phyloP scores from a whole-genome alignment of 371 early-diverging fungal species.

The Gilbertella persicaria region DNA sequence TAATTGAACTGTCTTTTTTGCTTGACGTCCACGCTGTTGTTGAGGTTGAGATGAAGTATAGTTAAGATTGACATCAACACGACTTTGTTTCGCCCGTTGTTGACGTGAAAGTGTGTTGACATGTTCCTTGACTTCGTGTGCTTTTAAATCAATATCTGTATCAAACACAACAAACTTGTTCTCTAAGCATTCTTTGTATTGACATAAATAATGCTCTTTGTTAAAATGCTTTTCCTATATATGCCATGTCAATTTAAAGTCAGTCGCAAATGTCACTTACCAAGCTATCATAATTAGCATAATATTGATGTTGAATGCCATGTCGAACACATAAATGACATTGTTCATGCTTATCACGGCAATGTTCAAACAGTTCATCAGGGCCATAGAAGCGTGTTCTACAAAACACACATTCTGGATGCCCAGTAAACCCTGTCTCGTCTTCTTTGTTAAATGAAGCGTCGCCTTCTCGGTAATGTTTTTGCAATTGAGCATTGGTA shows the following conservation, averaged over 20 bases:
- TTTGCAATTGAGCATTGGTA: slow-evolving; percentile 63
- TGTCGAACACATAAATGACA: slow-evolving; percentile 84
- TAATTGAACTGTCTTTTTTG: background rate
- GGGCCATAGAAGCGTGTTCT: slow-evolving; percentile 77
- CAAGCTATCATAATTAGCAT: slow-evolving; percentile 77
- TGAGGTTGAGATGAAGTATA: slow-evolving; percentile 28
- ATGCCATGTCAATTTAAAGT: background rate
- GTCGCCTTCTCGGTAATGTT: slow-evolving; percentile 74
- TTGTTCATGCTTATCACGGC: slow-evolving; percentile 90
- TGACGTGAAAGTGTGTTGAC: slow-evolving; percentile 32
- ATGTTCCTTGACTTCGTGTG: slow-evolving; percentile 69
- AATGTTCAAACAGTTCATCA: slow-evolving; percentile 93
- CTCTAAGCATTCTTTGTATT: slow-evolving; percentile 81
- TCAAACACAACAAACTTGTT: slow-evolving; percentile 95
- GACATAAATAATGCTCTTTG: slow-evolving; percentile 82
- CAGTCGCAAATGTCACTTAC: slow-evolving; percentile 41
- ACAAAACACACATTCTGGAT: slow-evolving; percentile 94
- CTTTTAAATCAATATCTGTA: slow-evolving; percentile 88
- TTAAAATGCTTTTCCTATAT: slow-evolving; percentile 82
- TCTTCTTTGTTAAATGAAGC: slow-evolving; percentile 55
- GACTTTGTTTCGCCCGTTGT: slow-evolving; percentile 37
- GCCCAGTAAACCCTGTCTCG: slow-evolving; percentile 87
- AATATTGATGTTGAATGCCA: slow-evolving; percentile 83
- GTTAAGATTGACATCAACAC: slow-evolving; percentile 56
- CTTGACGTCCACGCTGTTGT: background rate